Base-by-base conservation (phyloP, 208 protist genomes). In the Sergeia podlipaevii region DNA sequence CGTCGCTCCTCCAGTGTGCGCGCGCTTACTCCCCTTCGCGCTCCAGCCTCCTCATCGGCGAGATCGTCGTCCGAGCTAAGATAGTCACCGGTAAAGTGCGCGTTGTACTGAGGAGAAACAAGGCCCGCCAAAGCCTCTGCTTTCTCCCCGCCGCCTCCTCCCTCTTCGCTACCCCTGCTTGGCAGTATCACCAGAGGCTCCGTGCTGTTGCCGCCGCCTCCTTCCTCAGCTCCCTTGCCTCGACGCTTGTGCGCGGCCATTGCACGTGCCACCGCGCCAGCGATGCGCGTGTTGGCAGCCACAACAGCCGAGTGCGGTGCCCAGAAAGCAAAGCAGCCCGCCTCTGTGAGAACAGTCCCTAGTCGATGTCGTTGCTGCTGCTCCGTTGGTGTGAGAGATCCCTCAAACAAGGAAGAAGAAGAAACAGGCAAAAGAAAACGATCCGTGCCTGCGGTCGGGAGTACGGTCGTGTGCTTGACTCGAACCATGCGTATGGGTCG, bases 41-140 rank as follows among this genome's bases (percentile, higher is more conserved):
- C 54, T 4, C 3, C 6, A 0, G 4, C 45, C 24, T 59, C 57
- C 2, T 37, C 45, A 17, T 76, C 70, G n/a, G n/a, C n/a, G n/a
- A n/a, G n/a, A 1, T 89, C 85, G 24, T 89, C 85, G 29, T 85
- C 85, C 3, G 80, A 89, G 67, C 76, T 85, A 20, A 89, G 69
- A 54, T 70, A 88, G 2, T 74, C 73, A 8, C 78, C 80, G 1
- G 70, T 69, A 67, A 50, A 82, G 60, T 93, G 80, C 5, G 74
- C 48, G 46, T 89, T 85, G 53, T 83, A 85, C 65, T 82, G 63
- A 10, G 76, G 37, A 0, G 62, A 72, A 4, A 56, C 44, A 5
- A 60, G 41, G 17, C 37, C 50, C 15, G 48, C 41, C 11, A 17
- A 26, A 6, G 46, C 42, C 6, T 38, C 24, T 1, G 24, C 38